Percentiles rank a stretch among this genome's conserved stretches.
These are phyloP conservation scores for Russula foetens DNA, from an alignment of 768 basidiomycete genomes.

Conservation along the genomic window DNA sequence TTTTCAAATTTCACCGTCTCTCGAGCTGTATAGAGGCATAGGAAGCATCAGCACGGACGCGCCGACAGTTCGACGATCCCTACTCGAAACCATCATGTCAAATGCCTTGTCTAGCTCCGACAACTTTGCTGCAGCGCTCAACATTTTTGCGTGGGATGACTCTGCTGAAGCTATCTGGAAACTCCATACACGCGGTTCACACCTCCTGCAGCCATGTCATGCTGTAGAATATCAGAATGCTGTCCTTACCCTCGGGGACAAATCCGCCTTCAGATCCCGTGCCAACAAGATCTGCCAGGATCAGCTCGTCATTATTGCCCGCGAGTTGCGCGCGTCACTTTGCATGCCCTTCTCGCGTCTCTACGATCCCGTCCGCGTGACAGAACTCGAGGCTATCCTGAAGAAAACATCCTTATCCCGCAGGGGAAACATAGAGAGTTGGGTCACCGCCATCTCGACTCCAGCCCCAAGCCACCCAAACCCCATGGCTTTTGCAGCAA, in stretches of 20 bases:
- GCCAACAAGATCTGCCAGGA: conserved; percentile 40
- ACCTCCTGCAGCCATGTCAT: conserved; percentile 58
- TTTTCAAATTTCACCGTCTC: conserved; percentile 46
- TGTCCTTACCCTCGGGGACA: conserved; percentile 33
- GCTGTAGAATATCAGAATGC: conserved; percentile 38
- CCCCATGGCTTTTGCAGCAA: conserved; percentile 55
- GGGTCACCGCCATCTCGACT: conserved; percentile 43
- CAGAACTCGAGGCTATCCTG: conserved; percentile 39
- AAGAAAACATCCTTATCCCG: conserved; percentile 34
- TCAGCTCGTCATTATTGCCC: conserved; percentile 42
- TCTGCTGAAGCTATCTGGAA: conserved; percentile 29
- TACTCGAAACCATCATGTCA: conserved; percentile 30
- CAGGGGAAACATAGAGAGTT: conserved; percentile 39
- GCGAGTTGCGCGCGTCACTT: conserved; percentile 37
- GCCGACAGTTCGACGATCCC: conserved; percentile 10
- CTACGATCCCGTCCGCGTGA: conserved; percentile 32
- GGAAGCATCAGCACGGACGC: conserved; percentile 28
- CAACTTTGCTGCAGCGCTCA: conserved; percentile 46
- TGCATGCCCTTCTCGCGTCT: conserved; percentile 41
- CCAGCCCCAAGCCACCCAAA: conserved; percentile 31
- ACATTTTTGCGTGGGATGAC: conserved; percentile 37
- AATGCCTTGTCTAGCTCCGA: conserved; percentile 44
- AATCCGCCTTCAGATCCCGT: conserved; percentile 19
- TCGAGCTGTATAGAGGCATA: conserved; percentile 38
- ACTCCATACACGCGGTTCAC: conserved; percentile 39